Base-by-base conservation (phyloP, 2,329 filamentous ascomycete genomes). In the Didymellaceae sp. region DNA sequence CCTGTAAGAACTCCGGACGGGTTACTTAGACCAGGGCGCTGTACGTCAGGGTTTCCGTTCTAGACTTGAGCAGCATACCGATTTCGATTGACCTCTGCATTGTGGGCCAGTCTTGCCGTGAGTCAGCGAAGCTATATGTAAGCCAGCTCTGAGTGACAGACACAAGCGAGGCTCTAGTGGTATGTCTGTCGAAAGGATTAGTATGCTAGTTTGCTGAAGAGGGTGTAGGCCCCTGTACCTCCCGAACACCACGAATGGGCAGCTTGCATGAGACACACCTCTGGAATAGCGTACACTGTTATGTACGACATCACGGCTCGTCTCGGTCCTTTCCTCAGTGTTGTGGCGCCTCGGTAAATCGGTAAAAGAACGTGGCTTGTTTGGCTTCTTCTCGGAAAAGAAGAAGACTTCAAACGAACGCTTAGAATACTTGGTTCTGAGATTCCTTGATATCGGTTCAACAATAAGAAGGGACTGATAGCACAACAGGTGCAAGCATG, bases 301-400 rank as follows among this genome's bases (percentile, higher is more conserved):
- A 65, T 66, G 63, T 56, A 63, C 61, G 56, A 63, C 60, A 65
- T 66, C 58, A 58, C 44, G 52, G 60, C 59, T 62, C 55, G 44
- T 38, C 52, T 50, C 38, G 37, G 32, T 32, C 44, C 35, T 40
- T 58, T 37, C 42, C 45, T 41, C 54, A 45, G 35, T 49, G 58
- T 56, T 50, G 35, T 44, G 17, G 38, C 35, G 43, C 45, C 40
- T 59, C 35, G 34, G 16, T 31, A 42, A 32, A 20, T 59, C 35
- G 34, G 16, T 31, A 42, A 32, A 20, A 42, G 13, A 31, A 11
- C 10, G 42, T 46, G 34, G 43, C 42, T 46, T 43, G 37, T n/a
- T n/a, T n/a, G n/a, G n/a, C n/a, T n/a, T n/a, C n/a, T n/a, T n/a
- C n/a, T n/a, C n/a, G n/a, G n/a, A n/a, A n/a, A n/a, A n/a, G n/a